Base-by-base conservation (phyloP, 441 rosid genomes). In the Mallotus japonicus region DNA sequence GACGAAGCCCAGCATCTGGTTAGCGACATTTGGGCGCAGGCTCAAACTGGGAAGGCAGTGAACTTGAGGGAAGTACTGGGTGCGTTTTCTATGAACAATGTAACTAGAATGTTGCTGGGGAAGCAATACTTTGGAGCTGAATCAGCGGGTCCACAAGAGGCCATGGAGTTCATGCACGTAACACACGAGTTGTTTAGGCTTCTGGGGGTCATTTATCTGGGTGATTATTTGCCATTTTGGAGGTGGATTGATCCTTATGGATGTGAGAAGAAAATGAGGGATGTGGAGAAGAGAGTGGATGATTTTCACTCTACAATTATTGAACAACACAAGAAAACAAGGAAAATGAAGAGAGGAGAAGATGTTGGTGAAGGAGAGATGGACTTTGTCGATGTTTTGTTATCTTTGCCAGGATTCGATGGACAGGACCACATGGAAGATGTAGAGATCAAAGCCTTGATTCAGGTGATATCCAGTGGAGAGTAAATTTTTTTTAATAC, bases 61-160 rank as follows among this genome's bases (percentile, higher is more conserved):
- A 87, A 87, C 73, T 77, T 94, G 77, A 86, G 91, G 72, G 92
- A 90, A 63, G 90, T 89, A 10, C 73, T 92, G 80, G 95, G 95
- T 42, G 96, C 84, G 5, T 90, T 92, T 77, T 92, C 97, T 0
- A 92, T 92, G 97, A 94, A 92, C 84, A 90, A 94, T 22, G 97
- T 92, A 81, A 90, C 98, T 0, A 73, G 96, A 60, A 92, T 94
- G 98, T 75, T 94, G 78, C 56, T 89, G 3, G 96, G 98, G 16
- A 89, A 86, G 79, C 98, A 89, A 19, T 94, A 85, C 14, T 90
- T 92, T 54, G 96, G 96, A 24, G 85, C 84, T 42, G 85, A 83
- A 34, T 84, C 93, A 0, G 66, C 88, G 1, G 84, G 88, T 11
- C 88, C 88, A 12, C 79, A 76, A 58, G 95, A 92, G 76, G 93